A percentile compares a stretch with the other conserved stretches of the same genome.
These are phyloP conservation scores for Plasmodium vivax DNA, from an alignment of 169 alveolate genomes.

Conservation along the genomic window DNA sequence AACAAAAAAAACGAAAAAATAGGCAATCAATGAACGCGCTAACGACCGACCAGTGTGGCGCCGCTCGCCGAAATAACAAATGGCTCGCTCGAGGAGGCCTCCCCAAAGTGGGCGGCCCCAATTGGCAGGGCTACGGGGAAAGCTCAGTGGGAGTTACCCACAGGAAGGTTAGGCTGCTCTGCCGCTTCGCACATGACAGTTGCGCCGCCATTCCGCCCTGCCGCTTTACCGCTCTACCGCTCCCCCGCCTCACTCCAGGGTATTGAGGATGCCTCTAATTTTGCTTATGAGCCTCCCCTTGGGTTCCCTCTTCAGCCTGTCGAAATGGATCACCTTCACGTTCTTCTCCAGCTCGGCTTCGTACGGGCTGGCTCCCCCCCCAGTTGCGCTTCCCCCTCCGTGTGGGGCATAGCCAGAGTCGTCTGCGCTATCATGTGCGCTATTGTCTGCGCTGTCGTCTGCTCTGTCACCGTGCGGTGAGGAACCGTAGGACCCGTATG, in stretches of 20 bases:
- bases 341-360: neutral
- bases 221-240: too few species aligned
- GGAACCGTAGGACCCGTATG: neutral
- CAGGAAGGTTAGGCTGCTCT: neutral
- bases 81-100: neutral
- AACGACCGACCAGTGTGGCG: neutral
- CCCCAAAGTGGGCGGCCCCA: neutral
- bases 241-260: constrained; percentile 24
- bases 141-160: neutral
- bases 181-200: too few species aligned
- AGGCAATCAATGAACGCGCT: neutral
- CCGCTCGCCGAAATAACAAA: neutral
- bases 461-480: neutral
- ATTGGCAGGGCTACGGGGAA: neutral
- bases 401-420: neutral
- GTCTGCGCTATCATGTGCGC: too few species aligned
- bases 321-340: constrained; percentile 13
- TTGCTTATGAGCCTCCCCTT: constrained; percentile 14
- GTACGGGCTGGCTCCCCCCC: neutral
- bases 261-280: constrained; percentile 23
- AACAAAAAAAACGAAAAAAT: neutral
- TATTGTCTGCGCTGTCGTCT: too few species aligned
- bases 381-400: neutral
- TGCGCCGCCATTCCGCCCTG: too few species aligned
- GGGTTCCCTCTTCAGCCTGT: constrained; percentile 19